A percentile compares a stretch with the other conserved stretches of the same genome.
phyloP scores from a whole-genome alignment of 1,284 basidiomycete species.

The Moesziomyces sp. region DNA sequence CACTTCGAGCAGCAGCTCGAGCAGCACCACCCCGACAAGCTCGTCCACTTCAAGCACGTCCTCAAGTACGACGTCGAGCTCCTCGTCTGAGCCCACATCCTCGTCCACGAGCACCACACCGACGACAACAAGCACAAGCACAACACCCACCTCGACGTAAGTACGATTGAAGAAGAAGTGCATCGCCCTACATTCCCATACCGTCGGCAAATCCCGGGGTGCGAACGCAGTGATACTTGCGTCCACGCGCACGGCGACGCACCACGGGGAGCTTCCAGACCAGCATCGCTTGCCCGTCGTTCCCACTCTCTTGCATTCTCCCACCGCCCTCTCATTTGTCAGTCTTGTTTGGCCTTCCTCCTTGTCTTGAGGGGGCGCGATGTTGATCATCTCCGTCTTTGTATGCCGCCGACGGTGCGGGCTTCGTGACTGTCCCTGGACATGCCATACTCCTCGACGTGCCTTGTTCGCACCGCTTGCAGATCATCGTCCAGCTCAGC shows the following conservation, averaged over 20 bases:
- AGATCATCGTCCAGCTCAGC: constrained; percentile 27
- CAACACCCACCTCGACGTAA: constrained; percentile 42
- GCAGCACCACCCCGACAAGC: constrained; percentile 10
- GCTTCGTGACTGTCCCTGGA: background rate
- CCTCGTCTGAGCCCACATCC: constrained; percentile 8
- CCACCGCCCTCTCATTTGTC: background rate
- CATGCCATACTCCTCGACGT: constrained; percentile 5
- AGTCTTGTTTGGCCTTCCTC: constrained; percentile 2
- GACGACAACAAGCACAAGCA: constrained; percentile 25
- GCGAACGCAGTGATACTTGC: constrained; percentile 25
- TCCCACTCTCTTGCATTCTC: background rate
- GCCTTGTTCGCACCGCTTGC: constrained; percentile 7
- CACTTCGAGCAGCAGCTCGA: constrained; percentile 12
- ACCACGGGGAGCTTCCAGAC: constrained; percentile 2
- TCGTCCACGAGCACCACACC: constrained; percentile 14
- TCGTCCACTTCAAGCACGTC: constrained; percentile 7
- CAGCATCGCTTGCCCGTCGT: constrained; percentile 2
- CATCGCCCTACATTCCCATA: background rate
- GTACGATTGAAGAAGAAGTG: constrained; percentile 8
- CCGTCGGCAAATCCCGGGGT: background rate
- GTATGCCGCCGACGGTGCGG: constrained; percentile 10
- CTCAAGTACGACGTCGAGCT: constrained; percentile 5
- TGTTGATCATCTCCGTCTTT: constrained; percentile 34
- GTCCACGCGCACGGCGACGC: constrained; percentile 19
- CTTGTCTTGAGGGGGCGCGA: constrained; percentile 15